Evolutionary conservation across 164 flowering plant species (phyloP), one percentile per base, ranked within the genome.

Genomic region (Umbilicus rupestris): DNA sequence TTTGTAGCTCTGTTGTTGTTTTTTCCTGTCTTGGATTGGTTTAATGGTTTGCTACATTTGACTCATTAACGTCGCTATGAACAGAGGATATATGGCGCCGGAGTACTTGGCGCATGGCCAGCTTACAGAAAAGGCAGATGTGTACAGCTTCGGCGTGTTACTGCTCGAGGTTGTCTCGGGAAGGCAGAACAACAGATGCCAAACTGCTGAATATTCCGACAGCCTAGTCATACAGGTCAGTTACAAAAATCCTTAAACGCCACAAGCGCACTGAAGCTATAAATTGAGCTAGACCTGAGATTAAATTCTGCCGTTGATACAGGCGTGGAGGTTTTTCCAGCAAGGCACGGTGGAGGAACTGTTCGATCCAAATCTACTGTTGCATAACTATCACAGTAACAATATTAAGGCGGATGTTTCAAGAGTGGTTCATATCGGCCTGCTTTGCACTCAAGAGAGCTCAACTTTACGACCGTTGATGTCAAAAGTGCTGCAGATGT

Each of bases 391-490:
- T 19, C 60, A 55, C 60, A 84, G 83, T 7, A 68, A 72, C 3
- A 84, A 78, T 65, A 63, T 22, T n/a, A 75, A 62, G 68, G 87
- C 81, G 22, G 83, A 81, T 63, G 91, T 81, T 33, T 70, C 74
- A 19, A 69, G 82, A 47, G 41, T 84, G 8, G 88, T 90, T 46
- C 83, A 83, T 67, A 82, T 88, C 31, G 92, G 94, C 37, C 80
- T 90, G 33, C 80, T 90, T 28, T 88, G 95, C 47, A 78, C 76
- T n/a, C 97, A 90, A 71, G 95, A 95, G 26, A 76, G 86, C n/a
- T 84, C 84, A 42, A 92, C 82, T 49, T 66, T 75, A 55, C 80
- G 97, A 7, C 97, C 97, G 37, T 58, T 85, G 16, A 90, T 87
- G 97, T 79, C 97, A 8, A 63, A 45, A n/a, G 83, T 88, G 7